Percentiles rank a stretch among this genome's conserved stretches.
Conservation (phyloP, 371 early-diverging fungal genomes). For the Circinella umbellata region DNA sequence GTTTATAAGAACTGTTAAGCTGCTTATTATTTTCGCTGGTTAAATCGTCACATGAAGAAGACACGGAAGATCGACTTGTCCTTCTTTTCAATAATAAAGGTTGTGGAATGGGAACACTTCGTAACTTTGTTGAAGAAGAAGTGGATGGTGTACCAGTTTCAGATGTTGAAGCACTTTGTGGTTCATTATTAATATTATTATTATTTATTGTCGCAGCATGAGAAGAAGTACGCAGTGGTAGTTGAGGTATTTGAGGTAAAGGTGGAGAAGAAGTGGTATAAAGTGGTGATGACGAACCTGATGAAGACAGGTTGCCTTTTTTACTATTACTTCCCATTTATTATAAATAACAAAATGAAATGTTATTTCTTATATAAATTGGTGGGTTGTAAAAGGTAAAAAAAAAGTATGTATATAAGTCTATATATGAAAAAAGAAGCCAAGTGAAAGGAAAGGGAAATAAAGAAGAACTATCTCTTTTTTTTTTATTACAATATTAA, state of each 20-base stretch:
- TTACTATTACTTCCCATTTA: constrained; percentile 11
- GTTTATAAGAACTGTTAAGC: constrained; percentile 8
- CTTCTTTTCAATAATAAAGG: constrained; percentile 31
- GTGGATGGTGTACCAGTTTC: constrained; percentile 20
- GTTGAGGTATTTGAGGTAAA: not conserved
- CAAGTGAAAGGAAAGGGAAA: too few relatives aligned
- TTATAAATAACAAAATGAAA: not conserved
- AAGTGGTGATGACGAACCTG: constrained; percentile 9
- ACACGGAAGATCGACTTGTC: constrained; percentile 35
- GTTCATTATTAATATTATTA: not conserved
- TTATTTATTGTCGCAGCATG: not conserved
- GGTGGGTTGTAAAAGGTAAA: not conserved
- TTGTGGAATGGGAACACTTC: constrained; percentile 39
- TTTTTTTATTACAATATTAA: too few relatives aligned
- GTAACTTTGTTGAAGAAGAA: constrained; percentile 24
- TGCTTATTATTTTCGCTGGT: constrained; percentile 2
- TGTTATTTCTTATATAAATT: not conserved
- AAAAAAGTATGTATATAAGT: not conserved
- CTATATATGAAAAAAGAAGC: not conserved
- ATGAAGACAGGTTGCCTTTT: constrained; percentile 2
- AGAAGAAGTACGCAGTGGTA: not conserved
- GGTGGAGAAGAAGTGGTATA: not conserved
- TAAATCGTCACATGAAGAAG: constrained; percentile 26
- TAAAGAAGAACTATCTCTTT: too few relatives aligned
- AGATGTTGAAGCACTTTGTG: constrained; percentile 12